Base-by-base conservation (phyloP, 2,329 filamentous ascomycete genomes). In the Apiospora aurea region DNA sequence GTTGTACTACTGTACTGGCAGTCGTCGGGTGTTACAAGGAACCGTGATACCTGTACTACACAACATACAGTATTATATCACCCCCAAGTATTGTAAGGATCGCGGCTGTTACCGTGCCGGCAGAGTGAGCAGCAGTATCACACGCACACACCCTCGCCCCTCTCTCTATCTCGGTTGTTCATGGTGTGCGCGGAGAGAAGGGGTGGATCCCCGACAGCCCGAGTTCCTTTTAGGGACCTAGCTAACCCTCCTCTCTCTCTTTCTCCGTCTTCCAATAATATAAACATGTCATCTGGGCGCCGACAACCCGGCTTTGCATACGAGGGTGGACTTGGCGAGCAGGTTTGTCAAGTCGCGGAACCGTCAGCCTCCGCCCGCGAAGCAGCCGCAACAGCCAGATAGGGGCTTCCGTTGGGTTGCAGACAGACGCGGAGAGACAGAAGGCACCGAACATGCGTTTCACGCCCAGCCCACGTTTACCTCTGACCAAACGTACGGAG, bases 291-390 rank as follows among this genome's bases (percentile, higher is more conserved):
- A 64, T 11, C 57, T 64, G 57, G 34, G 57, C 34, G 8, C 57
- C 57, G 57, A 64, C 57, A 64, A 64, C 57, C 57, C 57, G 57
- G 57, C 57, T 64, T 41, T 64, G 57, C 34, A 64, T 41, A 64
- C 41, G 18, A 41, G 11, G 57, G 18, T 41, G 18, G 29, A 38
- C 57, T 64, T 64, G 57, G 57, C 34, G 57, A 64, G 57, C 57
- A 64, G 18, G 18, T 64, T 64, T 64, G 18, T 64, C 2, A n/a
- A 24, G 2, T 64, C 57, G 57, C 57, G 57, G 57, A 41, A 64
- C 29, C 57, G 57, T 64, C 57, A 41, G 57, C 57, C 34, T 64
- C 57, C 57, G 57, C 29, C 57, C 57, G 57, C 57, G 57, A 41
- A 64, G 34, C 57, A 64, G 57, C 57, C 57, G 57, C 57, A 64